Evolutionary conservation across 495 filamentous ascomycete genomes (phyloP).

Genomic region (Tetracladium setigerum): DNA sequence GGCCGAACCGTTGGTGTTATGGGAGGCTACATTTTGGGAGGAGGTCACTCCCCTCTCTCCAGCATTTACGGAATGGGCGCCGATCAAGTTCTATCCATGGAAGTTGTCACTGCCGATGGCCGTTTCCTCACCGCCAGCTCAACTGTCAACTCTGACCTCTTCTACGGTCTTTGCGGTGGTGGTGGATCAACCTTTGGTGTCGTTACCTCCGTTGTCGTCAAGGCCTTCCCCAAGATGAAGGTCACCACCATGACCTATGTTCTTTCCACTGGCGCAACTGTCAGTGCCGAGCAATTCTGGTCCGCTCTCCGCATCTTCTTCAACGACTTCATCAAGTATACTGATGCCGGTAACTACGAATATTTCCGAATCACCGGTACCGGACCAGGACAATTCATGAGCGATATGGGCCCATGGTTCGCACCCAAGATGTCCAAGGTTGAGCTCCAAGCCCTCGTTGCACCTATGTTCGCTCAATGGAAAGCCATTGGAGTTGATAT

Average conservation of each 20-base stretch:
- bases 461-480: conserved; percentile 27
- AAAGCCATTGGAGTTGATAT: conserved; percentile 24
- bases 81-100: conserved; percentile 51
- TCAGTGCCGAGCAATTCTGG: conserved; percentile 10
- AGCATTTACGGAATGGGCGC: conserved; percentile 50
- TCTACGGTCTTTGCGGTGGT: conserved; percentile 54
- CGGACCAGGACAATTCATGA: conserved; percentile 20
- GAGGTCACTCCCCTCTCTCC: conserved; percentile 46
- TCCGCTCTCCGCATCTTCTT: conserved; percentile 1
- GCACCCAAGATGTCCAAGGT: conserved; percentile 26
- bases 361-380: conserved; percentile 36
- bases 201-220: conserved; percentile 8
- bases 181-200: conserved; percentile 19
- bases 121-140: conserved; percentile 42
- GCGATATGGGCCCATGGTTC: conserved; percentile 36
- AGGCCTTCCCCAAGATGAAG: conserved; percentile 9
- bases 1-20: conserved; percentile 11
- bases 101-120: conserved; percentile 47
- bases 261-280: conserved; percentile 2
- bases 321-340: conserved; percentile 6
- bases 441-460: conserved; percentile 28
- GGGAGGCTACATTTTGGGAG: conserved; percentile 53
- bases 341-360: conserved; percentile 44
- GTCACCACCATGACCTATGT: conserved; percentile 19
- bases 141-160: conserved; percentile 47